phyloP scores from a whole-genome alignment of 208 protist genomes.

The Leishmania major region DNA sequence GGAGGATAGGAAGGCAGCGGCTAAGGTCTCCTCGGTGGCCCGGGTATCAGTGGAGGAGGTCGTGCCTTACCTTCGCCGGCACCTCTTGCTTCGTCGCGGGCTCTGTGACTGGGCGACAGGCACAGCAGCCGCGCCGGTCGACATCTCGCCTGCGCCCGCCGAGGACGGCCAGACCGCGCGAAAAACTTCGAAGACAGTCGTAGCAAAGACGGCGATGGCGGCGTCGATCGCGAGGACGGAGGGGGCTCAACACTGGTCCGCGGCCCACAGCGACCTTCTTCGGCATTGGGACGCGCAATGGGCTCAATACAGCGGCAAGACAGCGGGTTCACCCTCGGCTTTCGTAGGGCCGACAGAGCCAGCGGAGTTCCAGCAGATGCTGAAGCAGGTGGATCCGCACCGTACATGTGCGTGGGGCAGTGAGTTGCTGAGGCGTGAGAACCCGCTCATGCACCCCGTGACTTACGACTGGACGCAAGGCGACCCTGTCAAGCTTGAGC shows the following conservation, averaged over 20 bases:
- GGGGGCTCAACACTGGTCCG: conserved; percentile 7
- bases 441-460: conserved; percentile 22
- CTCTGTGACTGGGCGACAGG: conserved; percentile 17
- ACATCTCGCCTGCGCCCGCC: background rate
- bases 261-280: conserved; percentile 13
- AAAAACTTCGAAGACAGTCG: background rate
- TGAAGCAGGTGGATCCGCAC: conserved; percentile 23
- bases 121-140: background rate
- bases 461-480: conserved; percentile 8
- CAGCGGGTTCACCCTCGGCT: background rate
- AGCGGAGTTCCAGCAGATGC: conserved; percentile 15
- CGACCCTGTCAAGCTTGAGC: background rate
- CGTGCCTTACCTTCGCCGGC: conserved; percentile 41
- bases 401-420: conserved; percentile 30
- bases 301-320: conserved; percentile 2
- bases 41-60: conserved; percentile 40
- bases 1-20: conserved; percentile 7
- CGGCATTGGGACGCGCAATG: conserved; percentile 26
- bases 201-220: background rate
- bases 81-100: conserved; percentile 52
- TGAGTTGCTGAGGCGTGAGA: conserved; percentile 23
- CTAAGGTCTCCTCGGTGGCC: conserved; percentile 18
- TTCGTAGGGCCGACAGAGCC: conserved; percentile 15
- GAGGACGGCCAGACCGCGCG: background rate
- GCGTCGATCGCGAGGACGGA: background rate